A percentile compares a stretch with the other conserved stretches of the same genome.
phyloP scores from a whole-genome alignment of 2,329 filamentous ascomycete genomes.

The Aciculosporium take region DNA sequence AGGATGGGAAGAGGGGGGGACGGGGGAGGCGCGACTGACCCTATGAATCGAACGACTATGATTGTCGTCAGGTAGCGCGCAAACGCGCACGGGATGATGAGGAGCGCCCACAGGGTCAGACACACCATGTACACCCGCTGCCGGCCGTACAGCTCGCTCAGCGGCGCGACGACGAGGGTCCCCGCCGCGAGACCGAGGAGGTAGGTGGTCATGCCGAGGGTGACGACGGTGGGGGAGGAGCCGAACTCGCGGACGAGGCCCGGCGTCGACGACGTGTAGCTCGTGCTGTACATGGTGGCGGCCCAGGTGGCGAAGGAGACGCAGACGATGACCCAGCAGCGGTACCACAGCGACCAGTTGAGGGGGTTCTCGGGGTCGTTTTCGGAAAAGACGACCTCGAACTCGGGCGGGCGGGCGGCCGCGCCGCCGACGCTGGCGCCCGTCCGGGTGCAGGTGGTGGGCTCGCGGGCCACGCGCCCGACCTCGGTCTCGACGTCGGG shows the following conservation, averaged over 20 bases:
- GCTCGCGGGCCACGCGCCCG: constrained; percentile 28
- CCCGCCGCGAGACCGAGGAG: constrained; percentile 60
- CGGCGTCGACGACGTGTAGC: constrained; percentile 58
- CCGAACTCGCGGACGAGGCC: constrained; percentile 56
- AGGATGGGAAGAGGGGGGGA: not conserved
- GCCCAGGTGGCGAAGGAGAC: constrained; percentile 34
- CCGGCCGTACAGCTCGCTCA: constrained; percentile 57
- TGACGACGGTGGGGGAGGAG: constrained; percentile 44
- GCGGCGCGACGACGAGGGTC: constrained; percentile 57
- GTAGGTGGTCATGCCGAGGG: constrained; percentile 67
- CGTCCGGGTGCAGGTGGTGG: constrained; percentile 28
- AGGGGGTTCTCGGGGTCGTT: constrained; percentile 50
- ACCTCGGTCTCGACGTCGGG: constrained; percentile 23
- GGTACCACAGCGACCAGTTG: constrained; percentile 47
- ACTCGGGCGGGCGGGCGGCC: constrained; percentile 39
- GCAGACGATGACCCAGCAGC: constrained; percentile 28
- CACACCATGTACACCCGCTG: constrained; percentile 55
- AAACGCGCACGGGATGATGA: constrained; percentile 59
- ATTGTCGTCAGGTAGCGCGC: constrained; percentile 53
- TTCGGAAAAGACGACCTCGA: constrained; percentile 58
- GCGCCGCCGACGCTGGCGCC: constrained; percentile 28
- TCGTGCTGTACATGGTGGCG: constrained; percentile 61
- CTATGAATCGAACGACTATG: constrained; percentile 61
- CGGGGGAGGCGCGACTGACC: constrained; percentile 25
- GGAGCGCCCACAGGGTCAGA: constrained; percentile 47